These are phyloP conservation scores for Penicillium brasilianum DNA, from an alignment of 2,329 filamentous ascomycete genomes.

Conservation along the genomic window DNA sequence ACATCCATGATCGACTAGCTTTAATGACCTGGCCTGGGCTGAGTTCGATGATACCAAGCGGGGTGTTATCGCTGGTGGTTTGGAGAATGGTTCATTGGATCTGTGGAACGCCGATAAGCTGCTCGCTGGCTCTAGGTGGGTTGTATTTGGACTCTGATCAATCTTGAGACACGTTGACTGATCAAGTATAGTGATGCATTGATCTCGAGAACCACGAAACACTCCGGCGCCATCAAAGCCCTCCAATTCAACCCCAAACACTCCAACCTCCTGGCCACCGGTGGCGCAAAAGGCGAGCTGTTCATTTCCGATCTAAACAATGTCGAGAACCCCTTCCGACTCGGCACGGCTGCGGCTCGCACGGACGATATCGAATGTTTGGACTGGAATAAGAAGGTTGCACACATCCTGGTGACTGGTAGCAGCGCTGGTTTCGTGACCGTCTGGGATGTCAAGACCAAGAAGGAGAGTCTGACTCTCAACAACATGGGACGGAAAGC, in stretches of 20 bases:
- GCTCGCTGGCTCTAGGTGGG: constrained; percentile 57
- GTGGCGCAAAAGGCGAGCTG: constrained; percentile 92
- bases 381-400: constrained; percentile 98
- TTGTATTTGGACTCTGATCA: constrained; percentile 8
- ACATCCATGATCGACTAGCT: constrained; percentile 61
- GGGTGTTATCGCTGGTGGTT: constrained; percentile 91
- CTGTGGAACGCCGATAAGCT: constrained; percentile 87
- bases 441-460: constrained; percentile 97
- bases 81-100: constrained; percentile 92
- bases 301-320: constrained; percentile 96
- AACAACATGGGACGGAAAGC: constrained; percentile 89
- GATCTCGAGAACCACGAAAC: constrained; percentile 85
- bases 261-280: constrained; percentile 88
- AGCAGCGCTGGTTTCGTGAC: constrained; percentile 94
- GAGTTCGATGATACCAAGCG: constrained; percentile 76
- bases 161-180: constrained; percentile 18
- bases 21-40: constrained; percentile 97
- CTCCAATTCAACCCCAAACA: constrained; percentile 95
- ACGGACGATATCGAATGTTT: constrained; percentile 95
- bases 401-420: constrained; percentile 93
- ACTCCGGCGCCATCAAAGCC: constrained; percentile 89
- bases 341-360: constrained; percentile 85
- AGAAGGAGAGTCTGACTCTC: constrained; percentile 93
- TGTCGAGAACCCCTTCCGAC: constrained; percentile 80
- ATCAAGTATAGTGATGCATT: constrained; percentile 66